Evolutionary conservation across 768 basidiomycete genomes (phyloP).

Genomic region (Russula sp.): DNA sequence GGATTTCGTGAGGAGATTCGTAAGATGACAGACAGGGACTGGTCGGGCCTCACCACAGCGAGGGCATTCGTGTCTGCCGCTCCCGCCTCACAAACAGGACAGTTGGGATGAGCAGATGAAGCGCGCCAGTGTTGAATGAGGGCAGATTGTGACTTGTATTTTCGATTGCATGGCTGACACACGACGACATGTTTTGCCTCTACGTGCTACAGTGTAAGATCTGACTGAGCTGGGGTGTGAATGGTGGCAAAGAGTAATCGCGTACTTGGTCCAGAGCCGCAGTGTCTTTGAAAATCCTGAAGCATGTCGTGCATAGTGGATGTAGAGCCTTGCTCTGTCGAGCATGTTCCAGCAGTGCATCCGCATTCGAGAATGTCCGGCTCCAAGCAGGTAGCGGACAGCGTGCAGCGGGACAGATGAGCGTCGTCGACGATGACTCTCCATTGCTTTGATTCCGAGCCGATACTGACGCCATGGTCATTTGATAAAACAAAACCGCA

Average conservation of each 20-base stretch:
- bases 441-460: background rate
- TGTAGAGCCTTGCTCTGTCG: constrained; percentile 5
- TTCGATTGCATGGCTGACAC: constrained; percentile 12
- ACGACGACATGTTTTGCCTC: constrained; percentile 18
- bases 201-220: constrained; percentile 2
- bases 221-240: background rate
- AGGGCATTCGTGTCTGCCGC: constrained; percentile 7
- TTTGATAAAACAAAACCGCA: background rate
- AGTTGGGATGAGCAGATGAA: constrained; percentile 13
- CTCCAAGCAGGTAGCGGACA: constrained; percentile 11
- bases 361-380: constrained; percentile 8
- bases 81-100: constrained; percentile 10
- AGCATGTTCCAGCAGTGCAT: constrained; percentile 15
- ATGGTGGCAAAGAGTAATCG: background rate
- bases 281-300: constrained; percentile 15
- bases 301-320: constrained; percentile 8
- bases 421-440: background rate
- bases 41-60: constrained; percentile 8
- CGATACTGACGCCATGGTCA: background rate
- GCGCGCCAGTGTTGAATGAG: constrained; percentile 18
- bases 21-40: background rate
- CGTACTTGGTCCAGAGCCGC: constrained; percentile 16
- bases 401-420: constrained; percentile 7
- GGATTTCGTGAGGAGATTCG: background rate
- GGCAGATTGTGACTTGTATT: constrained; percentile 17